Base-by-base conservation (phyloP, 768 basidiomycete species). In the Tulasnella sp. region DNA sequence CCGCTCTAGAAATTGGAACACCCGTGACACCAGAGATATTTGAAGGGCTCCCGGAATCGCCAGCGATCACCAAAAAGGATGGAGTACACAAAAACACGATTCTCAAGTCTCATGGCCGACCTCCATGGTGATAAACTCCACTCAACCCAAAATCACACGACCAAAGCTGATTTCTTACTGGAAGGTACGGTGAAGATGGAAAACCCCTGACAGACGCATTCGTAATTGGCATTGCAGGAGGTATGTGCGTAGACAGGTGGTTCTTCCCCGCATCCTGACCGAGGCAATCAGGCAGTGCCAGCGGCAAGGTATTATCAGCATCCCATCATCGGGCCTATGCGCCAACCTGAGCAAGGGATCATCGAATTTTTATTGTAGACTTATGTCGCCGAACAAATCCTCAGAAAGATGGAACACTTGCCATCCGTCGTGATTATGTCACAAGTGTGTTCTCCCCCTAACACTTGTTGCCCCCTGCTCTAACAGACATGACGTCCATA, bases 401-500 rank as follows among this genome's bases (percentile, higher is more conserved):
- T 96, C 39, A 89, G 90, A 80, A 87, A 92, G 8, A 88, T 95
- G 34, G 94, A 94, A n/a, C 93, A 91, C 0, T 92, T 95, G 58
- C 94, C 94, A 6, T 91, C 92, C 72, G 93, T 99, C 48, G 91
- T 97, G 76, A 98, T 99, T 82, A 85, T 99, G 75, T 96, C 95
- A 38, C 95, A 96, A 86, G 94, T 92, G 71, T 58, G 44, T 18
- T 36, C 58, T 72, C n/a, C 31, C 68, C 80, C 83, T 44, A 34
- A 71, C 21, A 36, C 19, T n/a, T 27, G 58, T 62, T 8, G n/a
- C n/a, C 58, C 34, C 31, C 44, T 76, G n/a, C 46, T 44, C 16
- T 21, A 27, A 42, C 21, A 5, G 34, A 27, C 44, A 18, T 80
- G 3, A 73, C 52, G 36, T 42, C 8, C 21, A 38, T 56, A 77